Base-by-base conservation (phyloP, 345 rosid species). In the Ceriops tagal region DNA sequence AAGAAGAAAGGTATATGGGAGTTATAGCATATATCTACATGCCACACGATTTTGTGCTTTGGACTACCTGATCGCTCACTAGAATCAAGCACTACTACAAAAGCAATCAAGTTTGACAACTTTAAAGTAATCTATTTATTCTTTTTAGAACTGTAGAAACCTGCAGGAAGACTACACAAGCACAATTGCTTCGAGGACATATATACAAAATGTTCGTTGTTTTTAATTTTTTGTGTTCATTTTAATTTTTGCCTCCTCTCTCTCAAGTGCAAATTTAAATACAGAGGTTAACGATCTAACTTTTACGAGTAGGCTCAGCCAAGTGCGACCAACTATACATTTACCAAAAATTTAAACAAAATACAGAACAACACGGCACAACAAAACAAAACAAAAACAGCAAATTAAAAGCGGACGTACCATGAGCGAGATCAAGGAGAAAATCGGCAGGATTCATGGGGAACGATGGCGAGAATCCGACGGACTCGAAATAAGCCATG, bases 391-490 rank as follows among this genome's bases (percentile, higher is more conserved):
- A 34, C 59, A 66, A 66, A 15, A 67, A 49, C 35, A 62, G 30
- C 26, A 35, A 52, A 43, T 61, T 5, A 24, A 63, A 67, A 69
- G 65, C 28, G 37, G 74, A 81, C 96, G 81, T 88, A 93, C 98
- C 98, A 58, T 91, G 91, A 32, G 98, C 98, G 77, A 93, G 97
- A 79, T 93, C 98, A 57, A 93, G 97, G 67, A 93, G 88, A 69
- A 91, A 93, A 78, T 93, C 98, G 1, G 98, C 98, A 53, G 98
- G 98, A 79, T 93, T 93, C 95, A 91, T 86, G 21, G 95, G 90
- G 64, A 91, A 93, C 71, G 96, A 85, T 72, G 97, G 98, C 34
- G 92, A 80, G 85, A 75, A 91, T 3, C 98, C 98, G 61, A 86
- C 81, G 49, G 98, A 84, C 24, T 83, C 85, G 65, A 93, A 89